Percentiles rank a stretch among this genome's conserved stretches.
Evolutionary conservation across 2,329 filamentous ascomycete species (phyloP).

Genomic region (Aspergillus neotritici): DNA sequence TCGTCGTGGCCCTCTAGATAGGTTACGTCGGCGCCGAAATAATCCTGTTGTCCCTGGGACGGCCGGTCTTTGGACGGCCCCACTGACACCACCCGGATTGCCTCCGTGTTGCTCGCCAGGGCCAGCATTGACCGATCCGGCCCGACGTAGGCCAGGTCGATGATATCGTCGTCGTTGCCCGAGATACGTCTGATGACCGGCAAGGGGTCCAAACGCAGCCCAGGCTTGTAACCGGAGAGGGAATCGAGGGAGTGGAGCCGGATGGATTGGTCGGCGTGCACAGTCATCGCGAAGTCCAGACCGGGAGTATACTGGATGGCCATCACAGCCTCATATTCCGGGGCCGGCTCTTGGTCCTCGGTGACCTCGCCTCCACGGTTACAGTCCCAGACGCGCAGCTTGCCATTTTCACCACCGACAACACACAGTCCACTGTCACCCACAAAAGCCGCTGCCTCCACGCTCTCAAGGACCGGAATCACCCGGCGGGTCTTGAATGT

Average conservation of each 20-base stretch:
- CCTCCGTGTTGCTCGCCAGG: constrained; percentile 90
- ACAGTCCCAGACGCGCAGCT: constrained; percentile 76
- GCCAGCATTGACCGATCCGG: constrained; percentile 76
- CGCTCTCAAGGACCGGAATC: constrained; percentile 74
- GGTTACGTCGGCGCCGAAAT: constrained; percentile 86
- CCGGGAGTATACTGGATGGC: constrained; percentile 62
- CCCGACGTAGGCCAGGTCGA: constrained; percentile 83
- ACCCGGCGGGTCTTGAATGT: constrained; percentile 80
- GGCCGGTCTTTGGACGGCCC: constrained; percentile 27
- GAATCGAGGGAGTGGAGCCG: constrained; percentile 59
- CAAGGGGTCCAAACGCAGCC: constrained; percentile 51
- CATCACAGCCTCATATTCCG: constrained; percentile 63
- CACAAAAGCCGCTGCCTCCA: constrained; percentile 80
- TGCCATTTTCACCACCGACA: constrained; percentile 78
- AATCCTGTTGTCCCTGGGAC: constrained; percentile 42
- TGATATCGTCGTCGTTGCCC: constrained; percentile 95
- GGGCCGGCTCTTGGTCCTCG: constrained; percentile 58
- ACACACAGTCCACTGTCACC: constrained; percentile 66
- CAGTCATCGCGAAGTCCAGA: constrained; percentile 67
- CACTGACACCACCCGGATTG: constrained; percentile 79
- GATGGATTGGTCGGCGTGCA: constrained; percentile 86
- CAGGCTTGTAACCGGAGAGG: constrained; percentile 30
- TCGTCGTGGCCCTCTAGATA: constrained; percentile 86
- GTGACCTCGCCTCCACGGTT: constrained; percentile 74
- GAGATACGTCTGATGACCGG: constrained; percentile 71